Conservation (phyloP, 345 rosid species). For the Balakata baccata region DNA sequence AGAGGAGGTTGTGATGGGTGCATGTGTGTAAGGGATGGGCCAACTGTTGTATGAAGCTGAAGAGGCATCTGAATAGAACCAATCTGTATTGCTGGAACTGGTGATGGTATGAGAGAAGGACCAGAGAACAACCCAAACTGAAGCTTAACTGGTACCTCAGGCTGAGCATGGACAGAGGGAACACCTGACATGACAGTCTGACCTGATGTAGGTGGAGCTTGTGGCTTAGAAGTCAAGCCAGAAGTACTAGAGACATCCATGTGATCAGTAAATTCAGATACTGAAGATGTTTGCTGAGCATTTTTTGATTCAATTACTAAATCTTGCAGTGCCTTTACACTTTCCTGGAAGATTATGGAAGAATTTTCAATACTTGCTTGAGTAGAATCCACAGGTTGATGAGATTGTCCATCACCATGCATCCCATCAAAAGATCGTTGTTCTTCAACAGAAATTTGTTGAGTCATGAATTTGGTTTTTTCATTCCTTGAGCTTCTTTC, state of each 20-base stretch:
- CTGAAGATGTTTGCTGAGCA: slow-evolving; percentile 34
- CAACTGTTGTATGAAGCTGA: slow-evolving; percentile 73
- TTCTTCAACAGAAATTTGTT: slow-evolving; percentile 45
- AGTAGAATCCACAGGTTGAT: slow-evolving; percentile 42
- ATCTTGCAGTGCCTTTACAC: slow-evolving; percentile 51
- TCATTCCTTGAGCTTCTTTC: slow-evolving; percentile 57
- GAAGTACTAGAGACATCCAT: slow-evolving; percentile 39
- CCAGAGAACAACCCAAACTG: slow-evolving; percentile 98
- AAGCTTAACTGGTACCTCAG: slow-evolving; percentile 68
- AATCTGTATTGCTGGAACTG: slow-evolving; percentile 96
- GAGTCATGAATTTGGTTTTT: slow-evolving; percentile 37
- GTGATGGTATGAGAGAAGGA: slow-evolving; percentile 84
- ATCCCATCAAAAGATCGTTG: slow-evolving; percentile 39
- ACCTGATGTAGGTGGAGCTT: slow-evolving; percentile 39
- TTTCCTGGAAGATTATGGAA: slow-evolving; percentile 47
- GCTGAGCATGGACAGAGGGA: slow-evolving; percentile 44
- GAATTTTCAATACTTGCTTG: slow-evolving; percentile 38
- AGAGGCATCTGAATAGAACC: slow-evolving; percentile 99
- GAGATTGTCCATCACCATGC: slow-evolving; percentile 35
- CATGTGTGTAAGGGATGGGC: slow-evolving; percentile 55
- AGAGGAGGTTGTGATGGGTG: slow-evolving; percentile 70
- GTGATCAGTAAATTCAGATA: slow-evolving; percentile 36
- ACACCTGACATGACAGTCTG: slow-evolving; percentile 41
- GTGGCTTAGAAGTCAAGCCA: slow-evolving; percentile 32
- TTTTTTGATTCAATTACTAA: slow-evolving; percentile 40